A percentile compares a stretch with the other conserved stretches of the same genome.
Conservation (phyloP, 192 early-diverging fungal genomes). For the Dispira parvispora region DNA sequence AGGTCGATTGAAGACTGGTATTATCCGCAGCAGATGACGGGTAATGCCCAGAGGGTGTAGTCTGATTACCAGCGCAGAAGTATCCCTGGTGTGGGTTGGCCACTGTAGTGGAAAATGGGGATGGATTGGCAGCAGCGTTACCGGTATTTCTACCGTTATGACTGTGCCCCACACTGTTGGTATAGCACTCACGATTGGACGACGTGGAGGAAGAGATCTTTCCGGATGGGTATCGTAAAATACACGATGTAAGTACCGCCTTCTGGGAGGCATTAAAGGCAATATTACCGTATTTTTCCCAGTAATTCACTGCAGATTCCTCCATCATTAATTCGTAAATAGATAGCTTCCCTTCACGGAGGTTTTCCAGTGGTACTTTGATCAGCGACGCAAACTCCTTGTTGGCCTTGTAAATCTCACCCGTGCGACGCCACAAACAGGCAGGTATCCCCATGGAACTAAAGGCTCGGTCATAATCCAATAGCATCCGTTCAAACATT, state of each 20-base stretch:
- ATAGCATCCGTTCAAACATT: slow-evolving; percentile 81
- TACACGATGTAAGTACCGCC: slow-evolving; percentile 84
- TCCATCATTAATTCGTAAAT: slow-evolving; percentile 76
- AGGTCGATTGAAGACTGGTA: too few species aligned
- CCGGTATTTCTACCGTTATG: neutral
- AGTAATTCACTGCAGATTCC: slow-evolving; percentile 90
- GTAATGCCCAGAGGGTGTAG: too few species aligned
- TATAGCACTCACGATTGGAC: neutral
- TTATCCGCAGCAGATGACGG: too few species aligned
- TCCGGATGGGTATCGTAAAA: slow-evolving; percentile 27
- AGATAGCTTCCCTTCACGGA: slow-evolving; percentile 52
- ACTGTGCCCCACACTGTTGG: neutral
- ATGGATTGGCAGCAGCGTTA: neutral
- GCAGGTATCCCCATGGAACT: slow-evolving; percentile 87
- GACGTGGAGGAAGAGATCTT: neutral
- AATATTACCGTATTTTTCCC: slow-evolving; percentile 97
- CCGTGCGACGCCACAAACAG: slow-evolving; percentile 90
- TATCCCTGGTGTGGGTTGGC: too few species aligned
- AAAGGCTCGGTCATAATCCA: slow-evolving; percentile 93
- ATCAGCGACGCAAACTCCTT: slow-evolving; percentile 85
- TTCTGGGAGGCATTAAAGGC: slow-evolving; percentile 94
- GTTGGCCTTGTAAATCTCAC: slow-evolving; percentile 93
- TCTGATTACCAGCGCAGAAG: too few species aligned
- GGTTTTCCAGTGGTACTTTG: slow-evolving; percentile 61
- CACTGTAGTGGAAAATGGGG: neutral